Conservation (phyloP, 805 yeast species). For the Schizosaccharomyces octosporus region DNA sequence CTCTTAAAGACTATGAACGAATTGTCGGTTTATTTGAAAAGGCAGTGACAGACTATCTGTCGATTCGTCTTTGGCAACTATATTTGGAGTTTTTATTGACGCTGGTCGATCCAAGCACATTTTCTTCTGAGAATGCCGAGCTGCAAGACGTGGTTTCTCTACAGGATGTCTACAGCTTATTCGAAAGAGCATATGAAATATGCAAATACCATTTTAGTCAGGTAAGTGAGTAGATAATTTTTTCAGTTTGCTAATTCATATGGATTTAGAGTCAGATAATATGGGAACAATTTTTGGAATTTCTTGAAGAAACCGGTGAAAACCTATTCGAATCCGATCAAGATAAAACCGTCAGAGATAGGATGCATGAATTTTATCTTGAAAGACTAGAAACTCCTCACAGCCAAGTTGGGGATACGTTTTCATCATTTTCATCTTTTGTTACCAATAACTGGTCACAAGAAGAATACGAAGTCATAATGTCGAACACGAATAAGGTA, state of each 20-base stretch:
- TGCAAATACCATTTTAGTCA: constrained; percentile 4
- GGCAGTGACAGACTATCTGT: constrained; percentile 6
- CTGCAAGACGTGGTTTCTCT: constrained; percentile 3
- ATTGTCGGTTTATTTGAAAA: constrained; percentile 4
- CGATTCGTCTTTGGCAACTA: constrained; percentile 5
- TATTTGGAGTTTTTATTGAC: constrained; percentile 5
- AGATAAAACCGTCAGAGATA: background rate
- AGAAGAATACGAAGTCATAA: constrained; percentile 10
- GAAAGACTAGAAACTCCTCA: constrained; percentile 12
- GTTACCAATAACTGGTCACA: constrained; percentile 9
- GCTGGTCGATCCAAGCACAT: background rate
- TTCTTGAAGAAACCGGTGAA: constrained; percentile 1
- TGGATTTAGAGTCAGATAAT: background rate
- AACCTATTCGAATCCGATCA: background rate
- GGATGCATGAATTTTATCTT: constrained; percentile 5
- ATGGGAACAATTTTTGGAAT: constrained; percentile 9
- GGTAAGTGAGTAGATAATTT: background rate
- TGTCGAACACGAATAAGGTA: constrained; percentile 10
- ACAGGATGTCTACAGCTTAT: constrained; percentile 1
- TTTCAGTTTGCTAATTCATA: too few species aligned
- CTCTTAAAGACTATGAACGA: constrained; percentile 3
- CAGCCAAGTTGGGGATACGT: constrained; percentile 9
- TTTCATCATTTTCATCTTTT: constrained; percentile 11
- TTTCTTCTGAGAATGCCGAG: constrained; percentile 1
- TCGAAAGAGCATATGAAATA: constrained; percentile 7